Conservation (phyloP, 495 filamentous ascomycete genomes). For the Podospora bellae-mahoneyi region DNA sequence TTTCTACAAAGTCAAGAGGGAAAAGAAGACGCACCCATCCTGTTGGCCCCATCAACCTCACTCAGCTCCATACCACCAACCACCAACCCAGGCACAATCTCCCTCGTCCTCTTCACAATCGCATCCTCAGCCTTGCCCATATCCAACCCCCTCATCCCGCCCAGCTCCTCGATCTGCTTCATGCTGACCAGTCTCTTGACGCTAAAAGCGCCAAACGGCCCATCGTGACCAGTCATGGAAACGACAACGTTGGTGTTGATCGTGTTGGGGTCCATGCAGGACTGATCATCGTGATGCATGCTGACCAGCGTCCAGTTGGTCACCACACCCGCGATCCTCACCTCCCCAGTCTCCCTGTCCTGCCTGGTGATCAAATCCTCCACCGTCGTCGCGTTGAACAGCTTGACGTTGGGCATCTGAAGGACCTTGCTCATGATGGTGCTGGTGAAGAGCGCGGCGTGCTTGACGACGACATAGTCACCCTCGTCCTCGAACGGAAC, state of each 20-base stretch:
- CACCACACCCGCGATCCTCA: constrained; percentile 82
- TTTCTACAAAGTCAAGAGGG: not conserved
- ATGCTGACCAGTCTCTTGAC: constrained; percentile 83
- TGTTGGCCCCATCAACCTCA: constrained; percentile 84
- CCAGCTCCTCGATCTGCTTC: constrained; percentile 73
- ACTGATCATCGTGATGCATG: constrained; percentile 82
- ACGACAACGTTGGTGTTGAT: constrained; percentile 86
- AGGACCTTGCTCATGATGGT: constrained; percentile 79
- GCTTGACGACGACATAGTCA: constrained; percentile 85
- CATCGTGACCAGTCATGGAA: constrained; percentile 86
- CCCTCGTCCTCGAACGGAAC: constrained; percentile 87
- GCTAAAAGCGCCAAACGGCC: constrained; percentile 81
- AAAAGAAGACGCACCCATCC: constrained; percentile 56
- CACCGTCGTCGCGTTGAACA: constrained; percentile 89
- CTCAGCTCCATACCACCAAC: constrained; percentile 92
- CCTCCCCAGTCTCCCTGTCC: constrained; percentile 37
- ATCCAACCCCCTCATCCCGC: constrained; percentile 86
- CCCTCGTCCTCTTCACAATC: constrained; percentile 83
- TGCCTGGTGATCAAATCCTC: constrained; percentile 83
- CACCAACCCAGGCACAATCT: constrained; percentile 80
- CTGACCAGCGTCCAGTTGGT: constrained; percentile 91
- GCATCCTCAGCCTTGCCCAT: constrained; percentile 88
- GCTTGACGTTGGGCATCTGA: constrained; percentile 82
- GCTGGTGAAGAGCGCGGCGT: constrained; percentile 85
- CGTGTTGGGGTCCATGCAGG: constrained; percentile 94